phyloP scores from a whole-genome alignment of 1,139 yeast genomes.

The Candida glucosophila region DNA sequence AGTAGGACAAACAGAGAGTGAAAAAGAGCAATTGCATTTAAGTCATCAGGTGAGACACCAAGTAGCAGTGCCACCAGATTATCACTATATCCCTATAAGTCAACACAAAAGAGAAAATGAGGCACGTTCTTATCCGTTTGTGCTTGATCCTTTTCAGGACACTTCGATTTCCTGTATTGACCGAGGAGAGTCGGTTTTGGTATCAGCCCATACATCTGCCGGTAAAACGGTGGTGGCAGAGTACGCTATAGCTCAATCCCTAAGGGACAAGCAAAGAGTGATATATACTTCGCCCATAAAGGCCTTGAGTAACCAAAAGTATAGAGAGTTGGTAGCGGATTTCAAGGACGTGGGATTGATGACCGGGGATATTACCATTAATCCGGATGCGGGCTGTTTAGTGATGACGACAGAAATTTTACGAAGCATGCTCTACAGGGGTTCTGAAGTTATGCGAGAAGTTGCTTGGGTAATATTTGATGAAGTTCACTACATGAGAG shows the following conservation, averaged over 20 bases:
- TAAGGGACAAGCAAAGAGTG: constrained; percentile 84
- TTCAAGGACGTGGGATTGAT: constrained; percentile 95
- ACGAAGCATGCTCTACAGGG: constrained; percentile 86
- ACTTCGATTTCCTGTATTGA: constrained; percentile 93
- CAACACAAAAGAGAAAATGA: constrained; percentile 66
- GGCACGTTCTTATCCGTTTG: constrained; percentile 87
- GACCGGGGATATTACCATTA: constrained; percentile 97
- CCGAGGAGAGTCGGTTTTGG: constrained; percentile 90
- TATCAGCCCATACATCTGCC: constrained; percentile 97
- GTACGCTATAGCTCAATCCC: constrained; percentile 93
- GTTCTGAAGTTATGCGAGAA: constrained; percentile 92
- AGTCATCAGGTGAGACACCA: constrained; percentile 96
- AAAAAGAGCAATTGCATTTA: constrained; percentile 49
- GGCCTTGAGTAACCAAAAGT: constrained; percentile 93
- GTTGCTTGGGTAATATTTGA: constrained; percentile 96
- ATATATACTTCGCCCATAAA: constrained; percentile 96
- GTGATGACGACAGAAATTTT: constrained; percentile 97
- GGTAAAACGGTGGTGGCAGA: constrained; percentile 99
- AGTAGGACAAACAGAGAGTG: constrained; percentile 27
- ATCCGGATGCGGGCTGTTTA: constrained; percentile 92
- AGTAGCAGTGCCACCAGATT: constrained; percentile 91
- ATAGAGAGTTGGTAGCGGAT: constrained; percentile 83
- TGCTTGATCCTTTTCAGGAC: constrained; percentile 92
- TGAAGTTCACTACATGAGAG: constrained; percentile 95
- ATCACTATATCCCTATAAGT: constrained; percentile 79